Conservation (phyloP, 1,284 basidiomycete genomes). For the Malassezia dermatis region DNA sequence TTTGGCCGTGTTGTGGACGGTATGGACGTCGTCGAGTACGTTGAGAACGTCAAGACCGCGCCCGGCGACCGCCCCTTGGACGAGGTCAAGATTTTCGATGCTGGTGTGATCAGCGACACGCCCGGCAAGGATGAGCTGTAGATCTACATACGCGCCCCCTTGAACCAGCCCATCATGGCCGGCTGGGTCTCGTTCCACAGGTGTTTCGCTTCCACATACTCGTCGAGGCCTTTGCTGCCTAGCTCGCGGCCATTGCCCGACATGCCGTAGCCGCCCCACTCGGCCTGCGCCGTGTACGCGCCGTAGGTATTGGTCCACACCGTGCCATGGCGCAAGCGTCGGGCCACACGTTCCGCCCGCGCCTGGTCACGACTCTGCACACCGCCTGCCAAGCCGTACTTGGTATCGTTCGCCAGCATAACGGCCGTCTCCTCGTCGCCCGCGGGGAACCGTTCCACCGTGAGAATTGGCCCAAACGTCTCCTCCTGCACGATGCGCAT, state of each 20-base stretch:
- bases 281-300: slow-evolving; percentile 39
- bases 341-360: slow-evolving; percentile 35
- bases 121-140: slow-evolving; percentile 41
- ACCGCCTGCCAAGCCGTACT: slow-evolving; percentile 44
- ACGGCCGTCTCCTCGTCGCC: slow-evolving; percentile 43
- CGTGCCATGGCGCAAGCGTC: slow-evolving; percentile 40
- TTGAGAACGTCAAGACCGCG: slow-evolving; percentile 37
- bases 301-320: slow-evolving; percentile 47
- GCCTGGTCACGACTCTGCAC: slow-evolving; percentile 35
- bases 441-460: slow-evolving; percentile 41
- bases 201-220: slow-evolving; percentile 45
- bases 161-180: slow-evolving; percentile 38
- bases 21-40: slow-evolving; percentile 38
- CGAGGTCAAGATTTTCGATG: slow-evolving; percentile 32
- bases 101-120: slow-evolving; percentile 31
- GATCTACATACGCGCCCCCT: slow-evolving; percentile 21
- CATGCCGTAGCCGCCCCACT: slow-evolving; percentile 47
- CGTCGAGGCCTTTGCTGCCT: slow-evolving; percentile 41
- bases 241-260: slow-evolving; percentile 45
- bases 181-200: slow-evolving; percentile 40
- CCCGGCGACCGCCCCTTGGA: slow-evolving; percentile 31
- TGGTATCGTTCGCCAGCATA: slow-evolving; percentile 44
- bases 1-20: slow-evolving; percentile 41
- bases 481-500: slow-evolving; percentile 47
- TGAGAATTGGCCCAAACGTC: slow-evolving; percentile 46